These are phyloP conservation scores for Incumbomyces delicatus DNA, from an alignment of 2,329 filamentous ascomycete genomes.

Conservation along the genomic window DNA sequence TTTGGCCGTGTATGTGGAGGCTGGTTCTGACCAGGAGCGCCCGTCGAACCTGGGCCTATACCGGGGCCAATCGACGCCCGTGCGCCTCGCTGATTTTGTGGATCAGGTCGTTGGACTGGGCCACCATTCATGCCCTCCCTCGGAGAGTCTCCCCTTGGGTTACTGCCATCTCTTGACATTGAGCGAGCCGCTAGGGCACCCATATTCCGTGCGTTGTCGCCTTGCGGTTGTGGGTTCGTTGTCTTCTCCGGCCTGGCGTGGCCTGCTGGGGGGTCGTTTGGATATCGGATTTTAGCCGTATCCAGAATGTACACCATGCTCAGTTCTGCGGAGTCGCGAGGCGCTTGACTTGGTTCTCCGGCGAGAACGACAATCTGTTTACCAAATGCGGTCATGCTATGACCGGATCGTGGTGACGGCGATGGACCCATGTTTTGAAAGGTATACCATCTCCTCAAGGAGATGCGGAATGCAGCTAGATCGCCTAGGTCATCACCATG, in stretches of 20 bases:
- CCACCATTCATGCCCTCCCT: constrained; percentile 17
- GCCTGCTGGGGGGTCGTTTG: constrained; percentile 53
- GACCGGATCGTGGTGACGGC: constrained; percentile 83
- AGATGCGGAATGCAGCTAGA: constrained; percentile 73
- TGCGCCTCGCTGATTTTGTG: constrained; percentile 27
- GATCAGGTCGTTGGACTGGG: constrained; percentile 18
- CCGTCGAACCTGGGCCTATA: constrained; percentile 49
- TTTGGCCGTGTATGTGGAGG: constrained; percentile 47
- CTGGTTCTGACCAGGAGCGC: constrained; percentile 56
- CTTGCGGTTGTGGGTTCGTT: constrained; percentile 33
- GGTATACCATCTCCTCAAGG: constrained; percentile 89
- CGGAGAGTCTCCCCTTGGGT: constrained; percentile 25
- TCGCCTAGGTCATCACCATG: constrained; percentile 89
- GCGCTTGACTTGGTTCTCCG: constrained; percentile 84
- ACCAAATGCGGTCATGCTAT: constrained; percentile 93
- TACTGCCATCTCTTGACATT: constrained; percentile 30
- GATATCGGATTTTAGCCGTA: constrained; percentile 92
- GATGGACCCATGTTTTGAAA: constrained; percentile 99
- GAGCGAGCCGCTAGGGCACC: constrained; percentile 29
- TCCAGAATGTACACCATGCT: constrained; percentile 86
- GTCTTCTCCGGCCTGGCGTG: constrained; percentile 32
- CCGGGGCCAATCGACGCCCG: constrained; percentile 41
- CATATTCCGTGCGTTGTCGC: constrained; percentile 35
- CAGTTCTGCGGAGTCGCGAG: constrained; percentile 70
- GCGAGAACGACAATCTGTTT: constrained; percentile 89